Percentiles rank a stretch among this genome's conserved stretches.
These are phyloP conservation scores for Gossypium davidsonii DNA, from an alignment of 441 rosid genomes.

Conservation along the genomic window DNA sequence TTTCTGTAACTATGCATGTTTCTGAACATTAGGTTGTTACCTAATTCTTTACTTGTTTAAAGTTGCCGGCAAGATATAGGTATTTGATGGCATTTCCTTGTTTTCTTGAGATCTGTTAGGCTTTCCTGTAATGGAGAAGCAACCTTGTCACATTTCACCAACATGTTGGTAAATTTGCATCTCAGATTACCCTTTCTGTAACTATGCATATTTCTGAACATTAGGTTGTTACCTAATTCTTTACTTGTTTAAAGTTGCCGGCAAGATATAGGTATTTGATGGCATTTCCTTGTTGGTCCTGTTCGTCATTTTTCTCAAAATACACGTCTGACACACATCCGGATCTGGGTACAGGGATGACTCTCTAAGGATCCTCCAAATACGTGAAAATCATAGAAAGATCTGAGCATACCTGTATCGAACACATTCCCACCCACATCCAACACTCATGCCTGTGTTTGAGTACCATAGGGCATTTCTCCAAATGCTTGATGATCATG, in stretches of 20 bases:
- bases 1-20: neutral
- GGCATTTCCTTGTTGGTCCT: neutral
- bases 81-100: neutral
- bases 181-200: neutral
- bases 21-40: neutral
- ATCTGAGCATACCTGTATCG: neutral
- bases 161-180: neutral
- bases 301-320: neutral
- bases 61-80: neutral
- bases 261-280: neutral
- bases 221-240: neutral
- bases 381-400: neutral
- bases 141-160: neutral
- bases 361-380: neutral
- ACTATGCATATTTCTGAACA: neutral
- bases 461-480: neutral
- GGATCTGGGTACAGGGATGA: neutral
- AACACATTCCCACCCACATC: neutral
- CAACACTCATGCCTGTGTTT: neutral
- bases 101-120: neutral
- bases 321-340: neutral
- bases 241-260: slow-evolving; percentile 7
- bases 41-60: slow-evolving; percentile 3
- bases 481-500: neutral
- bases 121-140: neutral